Base-by-base conservation (phyloP, 441 rosid genomes). In the Populus hybrid region DNA sequence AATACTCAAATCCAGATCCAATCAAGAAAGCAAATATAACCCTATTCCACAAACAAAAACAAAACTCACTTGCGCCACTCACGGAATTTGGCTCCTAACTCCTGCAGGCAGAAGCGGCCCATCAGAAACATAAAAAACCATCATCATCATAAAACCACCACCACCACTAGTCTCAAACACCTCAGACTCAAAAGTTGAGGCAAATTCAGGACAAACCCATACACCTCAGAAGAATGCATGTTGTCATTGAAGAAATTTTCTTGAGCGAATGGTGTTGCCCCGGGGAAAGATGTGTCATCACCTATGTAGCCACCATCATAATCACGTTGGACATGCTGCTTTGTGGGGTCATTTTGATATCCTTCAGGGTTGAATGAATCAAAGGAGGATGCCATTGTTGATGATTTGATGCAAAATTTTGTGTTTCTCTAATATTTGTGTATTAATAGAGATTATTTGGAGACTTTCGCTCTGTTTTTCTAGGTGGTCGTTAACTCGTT, bases 61-160 rank as follows among this genome's bases (percentile, higher is more conserved):
- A 70, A 86, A 24, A 19, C 92, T 82, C 28, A 93, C 96, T 93
- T 87, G 80, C 94, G 88, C 96, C 97, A 93, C 78, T 93, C 94
- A 12, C 97, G 92, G 65, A 87, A 86, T 28, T 84, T 88, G 50
- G 80, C 77, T 8, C 91, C 90, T 80, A 90, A 94, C 86, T 93
- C 97, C 77, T 69, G 82, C 98, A 23, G 96, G 96, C 66, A 92
- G 82, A 40, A 83, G 3, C 0, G 93, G 93, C 0, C 90, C 94
- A 59, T 85, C 89, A 63, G 84, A 84, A 70, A 76, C 70, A 50
- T 89, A 88, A 76, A 30, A 32, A 32, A 30, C 34, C 40, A 59
- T 76, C 78, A 28, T 19, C 82, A 57, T 5, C 77, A 28, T 28
- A 2, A 28, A 1, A 1, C 2, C 70, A 70, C 86, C 42, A 67